These are phyloP conservation scores for Podaxis sp. DNA, from an alignment of 768 basidiomycete species.

Conservation along the genomic window DNA sequence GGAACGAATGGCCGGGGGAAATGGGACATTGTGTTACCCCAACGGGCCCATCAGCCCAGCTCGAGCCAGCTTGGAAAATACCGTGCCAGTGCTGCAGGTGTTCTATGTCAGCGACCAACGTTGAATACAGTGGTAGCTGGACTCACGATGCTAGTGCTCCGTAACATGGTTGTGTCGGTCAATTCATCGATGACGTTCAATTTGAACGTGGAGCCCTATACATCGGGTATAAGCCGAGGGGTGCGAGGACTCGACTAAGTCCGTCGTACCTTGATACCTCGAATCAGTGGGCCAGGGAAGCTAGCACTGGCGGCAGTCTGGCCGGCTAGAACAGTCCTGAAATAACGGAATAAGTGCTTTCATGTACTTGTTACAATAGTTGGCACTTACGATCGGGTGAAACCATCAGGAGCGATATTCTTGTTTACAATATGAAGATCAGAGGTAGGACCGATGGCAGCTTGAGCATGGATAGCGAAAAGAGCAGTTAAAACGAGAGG, in stretches of 20 bases:
- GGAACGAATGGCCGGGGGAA: conserved; percentile 36
- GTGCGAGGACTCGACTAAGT: background rate
- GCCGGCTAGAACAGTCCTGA: conserved; percentile 32
- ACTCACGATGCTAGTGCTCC: conserved; percentile 49
- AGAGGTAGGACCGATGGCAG: conserved; percentile 26
- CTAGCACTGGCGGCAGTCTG: conserved; percentile 16
- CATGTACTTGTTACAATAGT: no score
- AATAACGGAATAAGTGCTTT: background rate
- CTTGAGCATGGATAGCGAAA: background rate
- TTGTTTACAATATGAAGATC: conserved; percentile 42
- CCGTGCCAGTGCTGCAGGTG: conserved; percentile 45
- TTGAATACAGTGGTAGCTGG: background rate
- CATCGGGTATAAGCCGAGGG: background rate
- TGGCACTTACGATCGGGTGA: conserved; percentile 37
- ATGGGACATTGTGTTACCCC: conserved; percentile 44
- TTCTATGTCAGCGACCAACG: background rate
- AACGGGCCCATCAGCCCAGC: conserved; percentile 40
- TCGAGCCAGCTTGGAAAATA: conserved; percentile 33
- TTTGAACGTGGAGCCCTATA: conserved; percentile 39
- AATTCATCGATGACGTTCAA: conserved; percentile 51
- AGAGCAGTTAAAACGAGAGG: background rate
- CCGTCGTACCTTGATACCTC: conserved; percentile 26
- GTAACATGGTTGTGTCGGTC: conserved; percentile 48
- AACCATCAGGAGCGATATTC: conserved; percentile 49
- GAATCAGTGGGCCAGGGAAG: conserved; percentile 32